Conservation (phyloP, 1,284 basidiomycete genomes). For the Puccinia polysora region DNA sequence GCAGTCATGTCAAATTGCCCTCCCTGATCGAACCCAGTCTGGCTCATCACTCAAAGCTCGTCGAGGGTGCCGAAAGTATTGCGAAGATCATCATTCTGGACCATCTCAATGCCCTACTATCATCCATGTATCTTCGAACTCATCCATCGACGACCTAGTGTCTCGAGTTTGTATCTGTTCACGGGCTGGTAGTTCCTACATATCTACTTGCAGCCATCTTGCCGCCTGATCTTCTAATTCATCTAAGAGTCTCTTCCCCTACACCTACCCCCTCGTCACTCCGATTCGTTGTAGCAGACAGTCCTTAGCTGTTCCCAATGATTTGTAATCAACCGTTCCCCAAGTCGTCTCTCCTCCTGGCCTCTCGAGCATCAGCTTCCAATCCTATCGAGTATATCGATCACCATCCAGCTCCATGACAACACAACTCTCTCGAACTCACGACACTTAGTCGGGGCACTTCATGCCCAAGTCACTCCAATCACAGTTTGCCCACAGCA, state of each 20-base stretch:
- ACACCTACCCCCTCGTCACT: not conserved
- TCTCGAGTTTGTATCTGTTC: slow-evolving; percentile 18
- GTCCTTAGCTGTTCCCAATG: not conserved
- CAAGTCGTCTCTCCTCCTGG: no score
- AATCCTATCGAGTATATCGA: no score
- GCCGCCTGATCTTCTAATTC: not conserved
- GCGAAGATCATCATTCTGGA: slow-evolving; percentile 31
- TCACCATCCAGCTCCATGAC: no score
- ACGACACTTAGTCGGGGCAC: no score
- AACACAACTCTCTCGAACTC: no score
- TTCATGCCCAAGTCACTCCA: no score
- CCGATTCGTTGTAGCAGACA: not conserved
- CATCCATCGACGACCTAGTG: not conserved
- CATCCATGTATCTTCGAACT: not conserved
- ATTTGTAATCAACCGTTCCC: not conserved
- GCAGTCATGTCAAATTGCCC: slow-evolving; percentile 45
- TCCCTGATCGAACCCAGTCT: slow-evolving; percentile 8
- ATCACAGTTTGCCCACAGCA: no score
- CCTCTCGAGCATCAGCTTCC: no score
- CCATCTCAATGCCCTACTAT: slow-evolving; percentile 34
- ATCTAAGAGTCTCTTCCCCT: no score
- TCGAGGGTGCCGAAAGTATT: slow-evolving; percentile 44
- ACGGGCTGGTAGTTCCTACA: slow-evolving; percentile 43
- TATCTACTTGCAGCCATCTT: not conserved
- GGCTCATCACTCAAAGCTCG: not conserved